Evolutionary conservation across 2,329 filamentous ascomycete genomes (phyloP), one percentile per base, ranked within the genome.

Genomic region (Escovopsis sp.): DNA sequence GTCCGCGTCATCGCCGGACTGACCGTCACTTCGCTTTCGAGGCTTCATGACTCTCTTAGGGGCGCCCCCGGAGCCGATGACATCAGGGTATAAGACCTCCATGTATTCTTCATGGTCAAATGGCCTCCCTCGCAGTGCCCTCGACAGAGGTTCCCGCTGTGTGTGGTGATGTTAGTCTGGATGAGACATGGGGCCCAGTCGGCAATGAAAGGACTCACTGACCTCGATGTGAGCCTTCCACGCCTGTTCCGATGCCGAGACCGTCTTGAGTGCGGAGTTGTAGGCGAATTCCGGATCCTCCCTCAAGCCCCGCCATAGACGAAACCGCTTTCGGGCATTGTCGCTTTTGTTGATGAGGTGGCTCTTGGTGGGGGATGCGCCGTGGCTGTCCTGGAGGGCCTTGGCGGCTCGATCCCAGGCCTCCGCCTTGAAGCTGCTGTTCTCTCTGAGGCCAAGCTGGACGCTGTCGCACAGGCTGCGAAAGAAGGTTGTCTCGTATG

Each of bases 331-430:
- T 34, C 70, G 63, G 39, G 70, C 70, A 51, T 75, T 75, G 53
- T 75, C 70, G 43, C 68, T 71, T 55, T 75, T 75, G 57, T 75
- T 75, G 52, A 75, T 72, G 26, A 75, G 63, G 36, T 75, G 70
- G 45, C 62, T 66, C 54, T 74, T 74, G 41, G 70, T 64, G n/a
- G 70, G 68, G 42, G 62, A 71, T 31, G 70, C 68, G 46, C 60
- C 59, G 45, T 74, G 70, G 36, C 62, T 62, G 21, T 69, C 65
- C 53, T 67, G 63, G 36, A 75, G 53, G 23, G 67, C 68, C 32
- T 61, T 56, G 37, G 65, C 62, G 31, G 70, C 70, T 43, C 68
- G 66, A 38, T 73, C 67, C 70, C 70, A 75, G 2, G 70, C 70
- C 47, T 72, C 69, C 14, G 65, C 60, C 53, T 75, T 74, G 60